These are phyloP conservation scores for Cytospora chrysosperma DNA, from an alignment of 2,329 filamentous ascomycete species.

Conservation along the genomic window DNA sequence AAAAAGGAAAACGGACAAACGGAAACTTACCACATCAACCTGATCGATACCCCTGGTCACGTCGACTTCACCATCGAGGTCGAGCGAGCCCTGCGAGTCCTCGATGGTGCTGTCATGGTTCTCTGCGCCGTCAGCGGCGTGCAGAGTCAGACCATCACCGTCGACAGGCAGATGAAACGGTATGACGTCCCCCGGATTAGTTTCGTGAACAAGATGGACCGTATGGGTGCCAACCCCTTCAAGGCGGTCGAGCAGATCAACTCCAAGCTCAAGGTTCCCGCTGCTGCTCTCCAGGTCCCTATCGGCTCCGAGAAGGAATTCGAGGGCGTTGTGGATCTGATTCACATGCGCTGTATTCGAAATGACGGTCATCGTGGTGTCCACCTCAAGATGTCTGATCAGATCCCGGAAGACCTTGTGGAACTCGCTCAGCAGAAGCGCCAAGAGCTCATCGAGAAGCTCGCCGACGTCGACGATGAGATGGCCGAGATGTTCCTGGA, in stretches of 20 bases:
- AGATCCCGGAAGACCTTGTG: slow-evolving; percentile 77
- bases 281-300: slow-evolving; percentile 90
- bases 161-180: slow-evolving; percentile 96
- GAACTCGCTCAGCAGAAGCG: slow-evolving; percentile 80
- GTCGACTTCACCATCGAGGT: slow-evolving; percentile 99
- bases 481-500: slow-evolving; percentile 95
- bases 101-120: slow-evolving; percentile 98
- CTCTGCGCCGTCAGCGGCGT: slow-evolving; percentile 96
- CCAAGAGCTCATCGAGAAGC: slow-evolving; percentile 83
- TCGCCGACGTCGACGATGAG: slow-evolving; percentile 96
- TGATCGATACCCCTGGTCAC: slow-evolving; percentile 98
- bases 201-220: slow-evolving; percentile 99
- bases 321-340: slow-evolving; percentile 86
- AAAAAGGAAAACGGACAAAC: slow-evolving; percentile 83
- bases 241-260: slow-evolving; percentile 98
- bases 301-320: slow-evolving; percentile 92
- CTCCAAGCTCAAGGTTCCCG: slow-evolving; percentile 87
- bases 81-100: slow-evolving; percentile 87
- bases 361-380: slow-evolving; percentile 84
- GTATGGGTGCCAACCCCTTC: slow-evolving; percentile 97
- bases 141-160: slow-evolving; percentile 96
- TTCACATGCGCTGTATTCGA: slow-evolving; percentile 90
- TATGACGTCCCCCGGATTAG: slow-evolving; percentile 95
- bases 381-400: slow-evolving; percentile 70
- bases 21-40: slow-evolving; percentile 92